Evolutionary conservation across 805 yeast genomes (phyloP), one percentile per base, ranked within the genome.

Genomic region (Candida quercuum): DNA sequence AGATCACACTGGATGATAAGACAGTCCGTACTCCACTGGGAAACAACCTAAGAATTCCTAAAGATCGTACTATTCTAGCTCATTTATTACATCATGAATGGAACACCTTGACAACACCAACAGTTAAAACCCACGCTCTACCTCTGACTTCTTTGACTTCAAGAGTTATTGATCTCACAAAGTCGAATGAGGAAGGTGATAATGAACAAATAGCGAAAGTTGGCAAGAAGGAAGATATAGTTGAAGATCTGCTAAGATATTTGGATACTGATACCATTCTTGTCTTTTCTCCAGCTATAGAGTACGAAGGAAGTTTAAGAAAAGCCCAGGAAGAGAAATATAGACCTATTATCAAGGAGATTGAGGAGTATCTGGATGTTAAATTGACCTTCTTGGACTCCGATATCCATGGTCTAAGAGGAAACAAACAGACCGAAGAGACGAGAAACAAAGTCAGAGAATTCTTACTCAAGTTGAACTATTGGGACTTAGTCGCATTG

Each of bases 261-360:
- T 67, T 94, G 41, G 99, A 93, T 58, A 93, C 99, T 0, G 99
- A 93, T 60, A 88, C 98, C 2, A 66, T 95, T 45, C 69, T 93
- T 37, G 87, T 91, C 8, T 83, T 89, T 53, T 80, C 96, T 1
- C 95, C 96, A 11, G 47, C 50, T 10, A 69, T 66, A 29, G 98
- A 91, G 57, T 87, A 84, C 56, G 89, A 85, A 47, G 98, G 98
- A 9, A 68, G 66, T 29, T 68, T 93, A 44, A 73, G 99, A 54
- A 58, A 65, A 27, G 86, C 76, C n/a, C 99, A 93, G 61, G 81
- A 86, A 46, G 76, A 78, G 48, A 62, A 71, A 38, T 94, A 86
- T 60, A 60, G 79, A 40, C 96, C 96, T 0, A 65, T 91, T 28
- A 83, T 87, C 21, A 59, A 61, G 31, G 76, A 78, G 33, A 79